Conservation (phyloP, 495 filamentous ascomycete genomes). For the Penicillium lividum region DNA sequence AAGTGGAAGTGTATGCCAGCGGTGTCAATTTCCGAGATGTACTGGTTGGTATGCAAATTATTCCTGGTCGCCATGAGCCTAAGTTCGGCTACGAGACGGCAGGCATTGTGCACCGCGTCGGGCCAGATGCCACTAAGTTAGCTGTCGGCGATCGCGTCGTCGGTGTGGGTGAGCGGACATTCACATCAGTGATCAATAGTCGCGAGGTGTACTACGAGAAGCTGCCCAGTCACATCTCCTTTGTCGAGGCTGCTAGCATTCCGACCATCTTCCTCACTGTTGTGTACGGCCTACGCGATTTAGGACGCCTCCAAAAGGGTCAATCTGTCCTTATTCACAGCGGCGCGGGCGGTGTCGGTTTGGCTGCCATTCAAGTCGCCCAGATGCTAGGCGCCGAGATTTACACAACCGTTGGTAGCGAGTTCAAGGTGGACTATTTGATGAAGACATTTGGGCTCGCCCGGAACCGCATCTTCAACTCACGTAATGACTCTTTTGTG, state of each 20-base stretch:
- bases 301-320: slow-evolving; percentile 30
- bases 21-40: slow-evolving; percentile 32
- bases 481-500: slow-evolving; percentile 6
- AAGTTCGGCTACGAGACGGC: slow-evolving; percentile 43
- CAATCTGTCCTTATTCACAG: slow-evolving; percentile 18
- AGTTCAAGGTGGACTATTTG: slow-evolving; percentile 38
- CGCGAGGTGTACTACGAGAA: slow-evolving; percentile 17
- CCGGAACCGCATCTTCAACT: slow-evolving; percentile 20
- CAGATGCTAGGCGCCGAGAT: slow-evolving; percentile 23
- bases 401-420: slow-evolving; percentile 37
- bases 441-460: slow-evolving; percentile 17
- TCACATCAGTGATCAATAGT: not conserved
- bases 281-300: too few relatives aligned
- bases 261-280: too few relatives aligned
- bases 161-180: too few relatives aligned
- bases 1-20: slow-evolving; percentile 29
- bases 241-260: too few relatives aligned
- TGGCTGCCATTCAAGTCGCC: slow-evolving; percentile 25
- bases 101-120: slow-evolving; percentile 40
- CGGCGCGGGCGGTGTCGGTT: slow-evolving; percentile 28
- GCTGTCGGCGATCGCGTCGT: slow-evolving; percentile 44
- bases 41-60: too few relatives aligned
- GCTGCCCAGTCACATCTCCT: too few relatives aligned
- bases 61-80: slow-evolving; percentile 17
- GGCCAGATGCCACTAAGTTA: slow-evolving; percentile 25